Base-by-base conservation (phyloP, 371 early-diverging fungal species). In the Haplosporangium sp. region DNA sequence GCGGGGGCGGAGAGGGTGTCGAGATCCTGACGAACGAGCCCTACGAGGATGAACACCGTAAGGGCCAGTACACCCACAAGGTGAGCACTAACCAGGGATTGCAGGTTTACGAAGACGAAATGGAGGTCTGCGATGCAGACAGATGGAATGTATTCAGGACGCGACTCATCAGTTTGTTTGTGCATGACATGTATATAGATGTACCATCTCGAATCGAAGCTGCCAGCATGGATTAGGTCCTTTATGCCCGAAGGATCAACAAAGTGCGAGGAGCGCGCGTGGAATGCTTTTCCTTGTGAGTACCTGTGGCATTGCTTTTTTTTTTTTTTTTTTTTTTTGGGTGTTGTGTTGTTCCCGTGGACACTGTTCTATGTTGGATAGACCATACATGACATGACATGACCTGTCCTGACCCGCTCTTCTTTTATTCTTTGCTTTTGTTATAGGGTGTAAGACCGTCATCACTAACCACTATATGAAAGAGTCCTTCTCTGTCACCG, bases 241-340 rank as follows among this genome's bases (percentile, higher is more conserved):
- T 37, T 93, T 45, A 84, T 86, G 40, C 92, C 93, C 18, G 84
- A 85, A 50, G 89, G 88, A 12, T 82, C 91, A 6, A 84, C 92
- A 59, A 86, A 87, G 52, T 81, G 92, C 47, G 87, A 91, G 74
- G 93, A 93, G 67, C 89, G 89, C 73, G 94, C 94, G 50, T 94
- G 94, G 94, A 94, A 94, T 74, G 94, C 91, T 45, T 94, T 92
- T 73, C 94, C 94, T 12, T 89, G 91, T 92, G 88, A 82, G 66
- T 46, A 6, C 14, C 29, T 29, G 29, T 29, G 29, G 29, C 4
- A 29, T 29, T 29, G 29, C 18, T 20, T 40, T 56, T 55, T 59
- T 47, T 20, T 8, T 16, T 45, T 41, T 57, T 54, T 51, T 51
- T 58, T 58, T 58, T 20, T 20, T 21, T 38, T 23, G 42, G 21